phyloP scores from a whole-genome alignment of 768 basidiomycete genomes.

The Boletus edulis region DNA sequence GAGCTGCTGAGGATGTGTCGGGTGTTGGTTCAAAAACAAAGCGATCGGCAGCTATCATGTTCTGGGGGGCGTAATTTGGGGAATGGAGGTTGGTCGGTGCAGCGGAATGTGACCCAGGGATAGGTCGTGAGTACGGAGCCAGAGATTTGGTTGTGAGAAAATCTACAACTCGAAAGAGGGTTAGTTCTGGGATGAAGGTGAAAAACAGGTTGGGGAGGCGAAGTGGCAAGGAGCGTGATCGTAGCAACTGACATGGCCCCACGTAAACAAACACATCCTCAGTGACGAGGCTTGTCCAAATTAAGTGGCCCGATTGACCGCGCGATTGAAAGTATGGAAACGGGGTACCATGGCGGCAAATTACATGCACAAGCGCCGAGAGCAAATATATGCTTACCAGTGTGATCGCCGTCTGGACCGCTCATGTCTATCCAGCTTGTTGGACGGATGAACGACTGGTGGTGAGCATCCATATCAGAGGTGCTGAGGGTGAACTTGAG shows the following conservation, averaged over 20 bases:
- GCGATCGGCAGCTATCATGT: slow-evolving; percentile 22
- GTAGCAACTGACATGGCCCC: slow-evolving; percentile 20
- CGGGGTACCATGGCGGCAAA: slow-evolving; percentile 10
- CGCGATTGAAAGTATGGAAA: slow-evolving; percentile 14
- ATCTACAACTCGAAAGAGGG: slow-evolving; percentile 23
- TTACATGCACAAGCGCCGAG: slow-evolving; percentile 2
- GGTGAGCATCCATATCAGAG: slow-evolving; percentile 28
- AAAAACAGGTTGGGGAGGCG: slow-evolving; percentile 12
- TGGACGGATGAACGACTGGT: slow-evolving; percentile 13
- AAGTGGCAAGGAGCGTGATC: slow-evolving; percentile 6
- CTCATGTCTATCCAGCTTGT: slow-evolving; percentile 26
- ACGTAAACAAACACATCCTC: slow-evolving; percentile 21
- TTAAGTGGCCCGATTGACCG: slow-evolving; percentile 5
- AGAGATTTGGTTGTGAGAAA: slow-evolving; percentile 30
- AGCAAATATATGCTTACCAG: slow-evolving; percentile 20
- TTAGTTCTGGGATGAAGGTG: slow-evolving; percentile 16
- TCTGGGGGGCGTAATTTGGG: slow-evolving; percentile 14
- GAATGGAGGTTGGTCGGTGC: slow-evolving; percentile 34
- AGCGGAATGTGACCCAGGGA: slow-evolving; percentile 37
- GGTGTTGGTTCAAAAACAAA: slow-evolving; percentile 5
- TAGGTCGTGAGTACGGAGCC: slow-evolving; percentile 31
- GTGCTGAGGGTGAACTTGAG: slow-evolving; percentile 21
- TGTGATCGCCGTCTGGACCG: slow-evolving; percentile 1
- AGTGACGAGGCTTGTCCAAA: slow-evolving; percentile 7
- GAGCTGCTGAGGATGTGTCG: slow-evolving; percentile 21